Evolutionary conservation across 208 protist species (phyloP), one percentile per base, ranked within the genome.

Genomic region (Crithidia fasciculata): DNA sequence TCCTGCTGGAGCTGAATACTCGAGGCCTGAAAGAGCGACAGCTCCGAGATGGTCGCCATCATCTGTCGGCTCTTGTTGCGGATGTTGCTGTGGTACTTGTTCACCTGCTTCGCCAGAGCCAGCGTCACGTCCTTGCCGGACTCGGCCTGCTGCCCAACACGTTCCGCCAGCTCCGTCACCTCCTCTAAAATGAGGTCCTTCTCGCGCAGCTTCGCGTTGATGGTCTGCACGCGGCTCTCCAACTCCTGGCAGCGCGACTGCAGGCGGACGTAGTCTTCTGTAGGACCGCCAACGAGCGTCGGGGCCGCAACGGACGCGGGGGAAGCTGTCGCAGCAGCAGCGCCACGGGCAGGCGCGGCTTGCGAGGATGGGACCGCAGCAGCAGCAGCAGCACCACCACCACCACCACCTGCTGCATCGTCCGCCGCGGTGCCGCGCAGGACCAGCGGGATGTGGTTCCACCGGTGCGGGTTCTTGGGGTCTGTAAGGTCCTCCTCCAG

Each of bases 151-250:
- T 73, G 72, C 8, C 91, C 81, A 12, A 99, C 84, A 39, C 94
- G 80, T 69, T 97, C 86, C 10, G 94, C 88, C 45, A 98, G 82
- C 70, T 95, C 91, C 19, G 86, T 93, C 18, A 99, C 94, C 74
- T 99, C 97, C 45, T 98, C 95, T 9, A 99, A 71, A 64, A 99
- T 96, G 12, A 99, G 89, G 45, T 98, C 91, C 86, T 99, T 99
- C 81, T 99, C 98, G 36, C 98, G 88, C 58, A 99, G 90, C 83
- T 96, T 90, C 64, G 98, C 95, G 73, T 98, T 97, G 71, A 98
- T 87, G 41, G 76, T 69, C 76, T 97, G 93, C 15, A 99, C 76
- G 39, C 92, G 91, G 45, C 90, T 84, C 78, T 98, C 95, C 47
- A 99, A 85, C 56, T 96, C 84, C 73, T 96, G 88, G 61, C 93